A percentile compares a stretch with the other conserved stretches of the same genome.
These are phyloP conservation scores for Gonapodya sp. DNA, from an alignment of 192 early-diverging fungal genomes.

Conservation along the genomic window DNA sequence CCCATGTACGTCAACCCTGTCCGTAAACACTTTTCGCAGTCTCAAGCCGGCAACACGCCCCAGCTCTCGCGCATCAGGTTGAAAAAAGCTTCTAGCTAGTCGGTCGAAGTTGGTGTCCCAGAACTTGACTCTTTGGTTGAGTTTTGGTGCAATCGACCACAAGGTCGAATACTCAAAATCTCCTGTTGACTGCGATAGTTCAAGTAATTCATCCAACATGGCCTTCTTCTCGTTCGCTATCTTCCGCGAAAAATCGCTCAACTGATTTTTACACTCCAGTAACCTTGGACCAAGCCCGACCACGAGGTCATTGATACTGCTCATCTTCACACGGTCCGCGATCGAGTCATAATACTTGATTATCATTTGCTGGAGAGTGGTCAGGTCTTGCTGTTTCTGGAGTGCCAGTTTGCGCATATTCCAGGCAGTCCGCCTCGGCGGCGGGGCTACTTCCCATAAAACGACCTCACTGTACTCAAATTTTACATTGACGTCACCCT, in stretches of 20 bases:
- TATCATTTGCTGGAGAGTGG: conserved; percentile 55
- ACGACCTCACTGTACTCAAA: conserved; percentile 69
- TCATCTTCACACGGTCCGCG: conserved; percentile 64
- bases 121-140: conserved; percentile 66
- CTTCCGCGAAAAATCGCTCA: conserved; percentile 71
- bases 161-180: conserved; percentile 25
- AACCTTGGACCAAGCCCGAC: conserved; percentile 53
- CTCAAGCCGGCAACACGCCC: conserved; percentile 25
- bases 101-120: conserved; percentile 82
- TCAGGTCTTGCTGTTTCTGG: conserved; percentile 69
- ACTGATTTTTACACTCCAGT: conserved; percentile 43
- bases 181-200: not conserved
- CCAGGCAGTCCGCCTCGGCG: conserved; percentile 55
- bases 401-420: conserved; percentile 47
- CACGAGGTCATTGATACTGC: conserved; percentile 59
- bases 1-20: not conserved
- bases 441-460: conserved; percentile 60
- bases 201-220: conserved; percentile 20
- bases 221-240: conserved; percentile 69
- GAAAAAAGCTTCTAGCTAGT: conserved; percentile 68
- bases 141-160: conserved; percentile 49
- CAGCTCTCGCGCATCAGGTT: conserved; percentile 68
- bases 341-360: conserved; percentile 82
- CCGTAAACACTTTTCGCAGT: not conserved
- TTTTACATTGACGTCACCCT: conserved; percentile 63